These are phyloP conservation scores for Apiospora phragmitis DNA, from an alignment of 2,329 filamentous ascomycete genomes.

Conservation along the genomic window DNA sequence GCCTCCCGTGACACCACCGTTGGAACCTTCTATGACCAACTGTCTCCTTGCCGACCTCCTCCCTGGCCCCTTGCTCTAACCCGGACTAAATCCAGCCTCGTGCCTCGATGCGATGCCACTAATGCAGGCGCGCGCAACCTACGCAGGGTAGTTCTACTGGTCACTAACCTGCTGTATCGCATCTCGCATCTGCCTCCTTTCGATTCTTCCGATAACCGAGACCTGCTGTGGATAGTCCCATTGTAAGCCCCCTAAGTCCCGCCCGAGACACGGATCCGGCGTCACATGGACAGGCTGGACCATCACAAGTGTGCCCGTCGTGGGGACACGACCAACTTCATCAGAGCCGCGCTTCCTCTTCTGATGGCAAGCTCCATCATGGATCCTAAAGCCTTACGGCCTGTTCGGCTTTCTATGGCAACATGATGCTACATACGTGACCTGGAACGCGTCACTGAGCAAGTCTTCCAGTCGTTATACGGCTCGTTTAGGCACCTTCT, in stretches of 20 bases:
- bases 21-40: neutral
- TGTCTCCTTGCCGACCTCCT: neutral
- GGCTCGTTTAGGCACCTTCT: neutral
- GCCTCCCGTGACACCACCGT: neutral
- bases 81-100: neutral
- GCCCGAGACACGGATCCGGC: neutral
- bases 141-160: neutral
- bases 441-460: neutral
- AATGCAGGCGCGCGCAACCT: neutral
- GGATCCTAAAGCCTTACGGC: neutral
- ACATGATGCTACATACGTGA: neutral
- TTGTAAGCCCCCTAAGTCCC: neutral
- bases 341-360: neutral
- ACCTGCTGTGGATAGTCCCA: neutral
- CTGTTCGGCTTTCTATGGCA: neutral
- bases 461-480: neutral
- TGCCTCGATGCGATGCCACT: neutral
- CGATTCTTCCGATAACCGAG: neutral
- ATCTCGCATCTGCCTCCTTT: neutral
- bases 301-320: neutral
- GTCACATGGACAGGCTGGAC: conserved; percentile 1
- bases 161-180: neutral
- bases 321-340: too few relatives aligned
- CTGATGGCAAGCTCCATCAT: neutral
- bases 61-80: neutral